Evolutionary conservation across 805 yeast genomes (phyloP), one percentile per base, ranked within the genome.

Genomic region (Schwanniomyces occidentalis): DNA sequence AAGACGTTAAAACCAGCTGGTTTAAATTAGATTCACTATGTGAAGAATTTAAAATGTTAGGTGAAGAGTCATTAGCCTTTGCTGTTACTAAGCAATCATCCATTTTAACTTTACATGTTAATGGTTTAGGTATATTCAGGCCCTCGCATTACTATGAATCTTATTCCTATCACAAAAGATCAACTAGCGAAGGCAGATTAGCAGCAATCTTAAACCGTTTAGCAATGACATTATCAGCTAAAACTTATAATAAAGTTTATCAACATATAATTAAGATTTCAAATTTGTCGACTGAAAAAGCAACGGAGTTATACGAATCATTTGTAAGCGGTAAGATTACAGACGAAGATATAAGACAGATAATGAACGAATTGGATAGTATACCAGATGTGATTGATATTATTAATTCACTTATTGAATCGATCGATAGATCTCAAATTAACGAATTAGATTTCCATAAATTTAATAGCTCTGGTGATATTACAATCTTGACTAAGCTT

Each of bases 1-100:
- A 61, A 20, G 39, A 35, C 22, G 30, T 18, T 2, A 65, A 65
- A 30, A 70, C 70, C 19, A 80, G 80, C 46, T 81, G 95, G 85
- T 65, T 74, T 21, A 78, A 82, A 40, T 73, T 90, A 38, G 82
- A 80, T 38, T 71, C 85, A 2, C 65, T 89, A 16, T 82, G 95
- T 52, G 76, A 74, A 37, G 96, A 89, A 49, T 67, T 85, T 34
- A 74, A 73, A 39, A 82, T 75, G 39, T 70, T 72, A 30, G 67
- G 78, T 13, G 70, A 73, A 38, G 93, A 85, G 48, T 70, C 82
- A 0, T 65, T 86, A 24, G 63, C 79, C 1, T 49, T 84, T 1
- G 58, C 60, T n/a, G 22, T 44, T 8, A 25, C 41, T 6, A 38
- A 41, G 12, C 35, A 40, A 6, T 24, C 35, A 5, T 34, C 45